phyloP scores from a whole-genome alignment of 495 filamentous ascomycete species.

The Xanthoparmelia taractica region DNA sequence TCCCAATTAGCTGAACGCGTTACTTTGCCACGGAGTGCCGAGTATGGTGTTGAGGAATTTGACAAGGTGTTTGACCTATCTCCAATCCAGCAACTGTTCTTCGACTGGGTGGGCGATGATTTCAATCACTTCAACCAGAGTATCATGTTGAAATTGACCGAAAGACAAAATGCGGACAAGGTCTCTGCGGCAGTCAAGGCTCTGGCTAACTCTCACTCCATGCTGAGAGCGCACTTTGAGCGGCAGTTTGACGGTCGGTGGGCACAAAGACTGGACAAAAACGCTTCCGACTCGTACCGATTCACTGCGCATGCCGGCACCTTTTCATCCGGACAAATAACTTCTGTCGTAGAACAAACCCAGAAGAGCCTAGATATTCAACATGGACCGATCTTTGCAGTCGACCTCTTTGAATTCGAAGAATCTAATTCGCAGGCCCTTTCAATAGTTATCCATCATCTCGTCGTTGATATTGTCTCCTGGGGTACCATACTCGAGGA shows the following conservation, averaged over 20 bases:
- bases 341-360: slow-evolving; percentile 27
- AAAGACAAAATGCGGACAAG: slow-evolving; percentile 37
- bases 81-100: slow-evolving; percentile 66
- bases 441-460: slow-evolving; percentile 58
- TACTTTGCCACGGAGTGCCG: not conserved
- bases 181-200: slow-evolving; percentile 49
- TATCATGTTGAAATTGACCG: slow-evolving; percentile 53
- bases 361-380: slow-evolving; percentile 40
- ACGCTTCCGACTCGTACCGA: slow-evolving; percentile 36
- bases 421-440: slow-evolving; percentile 40
- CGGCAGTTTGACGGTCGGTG: slow-evolving; percentile 26
- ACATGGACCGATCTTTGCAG: slow-evolving; percentile 38
- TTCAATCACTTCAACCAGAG: slow-evolving; percentile 61
- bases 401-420: slow-evolving; percentile 43
- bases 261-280: slow-evolving; percentile 34
- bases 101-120: slow-evolving; percentile 43
- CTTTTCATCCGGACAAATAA: slow-evolving; percentile 25
- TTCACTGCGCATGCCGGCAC: slow-evolving; percentile 27
- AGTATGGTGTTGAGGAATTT: slow-evolving; percentile 29
- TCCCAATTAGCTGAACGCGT: slow-evolving; percentile 28
- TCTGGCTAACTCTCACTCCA: slow-evolving; percentile 58
- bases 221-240: slow-evolving; percentile 59
- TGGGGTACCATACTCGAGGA: slow-evolving; percentile 63
- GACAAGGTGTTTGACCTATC: slow-evolving; percentile 54
- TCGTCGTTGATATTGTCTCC: slow-evolving; percentile 63